Base-by-base conservation (phyloP, 441 rosid genomes). In the Populus hybrid region DNA sequence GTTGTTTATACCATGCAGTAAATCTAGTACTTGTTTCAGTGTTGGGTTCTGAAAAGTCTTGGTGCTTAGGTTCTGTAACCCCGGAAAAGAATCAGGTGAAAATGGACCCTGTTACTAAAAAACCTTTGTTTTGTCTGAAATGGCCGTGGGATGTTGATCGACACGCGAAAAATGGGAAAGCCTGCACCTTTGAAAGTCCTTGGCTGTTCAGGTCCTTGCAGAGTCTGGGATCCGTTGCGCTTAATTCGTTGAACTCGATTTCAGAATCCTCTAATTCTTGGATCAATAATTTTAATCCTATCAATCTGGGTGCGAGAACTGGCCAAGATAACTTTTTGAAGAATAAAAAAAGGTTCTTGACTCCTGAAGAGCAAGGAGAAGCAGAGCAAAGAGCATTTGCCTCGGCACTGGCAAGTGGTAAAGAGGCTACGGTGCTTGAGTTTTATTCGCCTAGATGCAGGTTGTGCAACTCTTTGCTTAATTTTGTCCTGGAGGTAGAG, bases 401-500 rank as follows among this genome's bases (percentile, higher is more conserved):
- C 16, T 82, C 87, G 2, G 99, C 97, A 1, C 83, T 94, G 79
- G 95, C 97, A 1, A 88, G 89, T 79, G 81, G 84, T 84, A 95
- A 95, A 79, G 92, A 86, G 26, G 95, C 95, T 9, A 94, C 95
- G 0, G 85, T 91, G 20, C 83, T 96, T 30, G 98, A 94, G 78
- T 96, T 96, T 76, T 96, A 94, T 87, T 96, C 98, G 0, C 95
- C 97, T 16, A 94, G 90, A 84, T 94, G 99, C 80, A 87, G 87
- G 79, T 88, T 95, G 28, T 95, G 98, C 80, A 90, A 88, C 67
- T 95, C 98, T 0, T 79, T 94, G 74, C 86, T 93, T 65, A 82
- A 80, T 68, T 92, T 91, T 70, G 97, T 91, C 5, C 23, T 77
- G 67, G 97, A 93, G 84, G 84, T 93, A 10, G 97, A 94, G 87